A percentile compares a stretch with the other conserved stretches of the same genome.
Conservation (phyloP, 2,329 filamentous ascomycete genomes). For the Aspergillus sp. region DNA sequence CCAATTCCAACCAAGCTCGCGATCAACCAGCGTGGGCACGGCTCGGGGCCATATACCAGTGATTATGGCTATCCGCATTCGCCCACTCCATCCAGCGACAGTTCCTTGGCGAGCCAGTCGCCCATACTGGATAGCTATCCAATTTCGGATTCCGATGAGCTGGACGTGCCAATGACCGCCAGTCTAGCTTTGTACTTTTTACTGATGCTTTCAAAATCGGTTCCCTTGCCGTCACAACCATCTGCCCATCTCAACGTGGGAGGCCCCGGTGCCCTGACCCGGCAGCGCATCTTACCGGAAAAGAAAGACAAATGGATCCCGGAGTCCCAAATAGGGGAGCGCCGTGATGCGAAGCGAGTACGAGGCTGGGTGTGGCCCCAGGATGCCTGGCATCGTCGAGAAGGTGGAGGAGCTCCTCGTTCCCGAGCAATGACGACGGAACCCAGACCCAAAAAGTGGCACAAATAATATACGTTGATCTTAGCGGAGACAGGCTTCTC, state of each 20-base stretch:
- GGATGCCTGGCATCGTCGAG: slow-evolving; percentile 61
- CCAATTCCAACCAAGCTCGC: slow-evolving; percentile 57
- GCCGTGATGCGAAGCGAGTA: slow-evolving; percentile 60
- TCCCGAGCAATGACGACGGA: slow-evolving; percentile 24
- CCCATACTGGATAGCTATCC: slow-evolving; percentile 14
- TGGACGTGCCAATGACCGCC: slow-evolving; percentile 54
- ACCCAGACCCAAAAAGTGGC: slow-evolving; percentile 38
- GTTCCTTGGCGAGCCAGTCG: slow-evolving; percentile 26
- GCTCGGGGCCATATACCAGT: neutral
- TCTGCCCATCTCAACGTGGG: slow-evolving; percentile 64
- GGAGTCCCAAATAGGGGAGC: slow-evolving; percentile 61
- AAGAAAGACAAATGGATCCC: slow-evolving; percentile 65
- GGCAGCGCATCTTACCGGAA: slow-evolving; percentile 56
- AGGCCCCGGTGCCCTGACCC: slow-evolving; percentile 58
- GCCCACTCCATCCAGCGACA: slow-evolving; percentile 35
- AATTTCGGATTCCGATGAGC: slow-evolving; percentile 14
- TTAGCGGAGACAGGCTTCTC: neutral
- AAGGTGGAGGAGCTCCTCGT: slow-evolving; percentile 45
- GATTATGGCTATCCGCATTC: slow-evolving; percentile 26
- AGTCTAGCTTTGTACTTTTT: slow-evolving; percentile 64
- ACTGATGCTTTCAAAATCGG: slow-evolving; percentile 65
- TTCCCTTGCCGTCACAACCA: slow-evolving; percentile 58
- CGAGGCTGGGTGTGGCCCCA: slow-evolving; percentile 65
- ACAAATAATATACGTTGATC: slow-evolving; percentile 30
- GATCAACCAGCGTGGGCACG: slow-evolving; percentile 19